Percentiles rank a stretch among this genome's conserved stretches.
Evolutionary conservation across 768 basidiomycete species (phyloP).

Genomic region (Suillus variegatus): DNA sequence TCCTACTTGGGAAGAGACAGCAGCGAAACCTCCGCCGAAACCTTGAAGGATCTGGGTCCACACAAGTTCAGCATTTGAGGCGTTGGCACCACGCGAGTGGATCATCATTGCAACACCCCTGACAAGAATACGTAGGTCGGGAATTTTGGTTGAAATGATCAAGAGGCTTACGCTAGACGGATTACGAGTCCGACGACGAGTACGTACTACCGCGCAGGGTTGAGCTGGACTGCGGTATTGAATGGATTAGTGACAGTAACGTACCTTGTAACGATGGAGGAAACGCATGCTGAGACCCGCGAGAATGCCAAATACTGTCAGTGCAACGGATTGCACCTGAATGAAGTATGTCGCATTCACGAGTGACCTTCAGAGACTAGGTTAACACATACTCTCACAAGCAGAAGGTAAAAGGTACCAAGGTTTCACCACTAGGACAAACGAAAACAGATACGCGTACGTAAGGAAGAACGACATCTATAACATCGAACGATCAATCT

Average conservation of each 20-base stretch:
- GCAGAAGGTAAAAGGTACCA: slow-evolving; percentile 33
- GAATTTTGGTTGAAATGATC: not conserved
- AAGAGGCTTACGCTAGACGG: slow-evolving; percentile 46
- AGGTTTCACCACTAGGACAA: slow-evolving; percentile 53
- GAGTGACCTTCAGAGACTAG: slow-evolving; percentile 45
- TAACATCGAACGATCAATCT: not conserved
- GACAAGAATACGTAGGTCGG: slow-evolving; percentile 2
- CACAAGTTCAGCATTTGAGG: slow-evolving; percentile 56
- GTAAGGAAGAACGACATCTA: slow-evolving; percentile 69
- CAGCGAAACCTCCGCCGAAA: slow-evolving; percentile 71
- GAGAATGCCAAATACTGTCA: slow-evolving; percentile 64
- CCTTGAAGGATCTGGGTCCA: slow-evolving; percentile 74
- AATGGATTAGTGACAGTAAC: not conserved
- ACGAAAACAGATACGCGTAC: slow-evolving; percentile 74
- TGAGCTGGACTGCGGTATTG: not conserved
- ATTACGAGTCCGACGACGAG: slow-evolving; percentile 60
- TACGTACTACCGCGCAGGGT: slow-evolving; percentile 33
- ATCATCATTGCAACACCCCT: slow-evolving; percentile 72
- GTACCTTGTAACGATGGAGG: slow-evolving; percentile 56
- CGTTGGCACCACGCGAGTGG: slow-evolving; percentile 63
- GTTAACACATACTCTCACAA: not conserved
- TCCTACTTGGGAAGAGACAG: slow-evolving; percentile 54
- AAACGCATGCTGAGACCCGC: slow-evolving; percentile 59
- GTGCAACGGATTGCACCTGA: slow-evolving; percentile 56
- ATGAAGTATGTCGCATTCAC: slow-evolving; percentile 64